Conservation (phyloP, 345 rosid species). For the Eucalyptus marginata region DNA sequence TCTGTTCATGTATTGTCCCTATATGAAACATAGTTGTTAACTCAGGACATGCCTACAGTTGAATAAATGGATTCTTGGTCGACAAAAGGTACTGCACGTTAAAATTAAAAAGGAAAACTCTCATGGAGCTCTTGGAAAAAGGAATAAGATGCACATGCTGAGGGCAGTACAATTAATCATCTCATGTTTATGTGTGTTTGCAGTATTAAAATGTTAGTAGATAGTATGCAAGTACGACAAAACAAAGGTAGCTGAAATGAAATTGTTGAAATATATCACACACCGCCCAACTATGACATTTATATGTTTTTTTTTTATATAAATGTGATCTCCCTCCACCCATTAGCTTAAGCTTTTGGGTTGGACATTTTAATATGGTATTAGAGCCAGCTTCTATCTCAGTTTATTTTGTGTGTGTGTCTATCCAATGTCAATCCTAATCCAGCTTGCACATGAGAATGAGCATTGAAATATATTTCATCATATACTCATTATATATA, state of each 20-base stretch:
- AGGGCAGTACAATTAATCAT: neutral
- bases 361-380: neutral
- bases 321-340: neutral
- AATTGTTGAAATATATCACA: neutral
- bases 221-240: neutral
- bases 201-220: neutral
- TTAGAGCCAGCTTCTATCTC: neutral
- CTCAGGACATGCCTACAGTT: neutral
- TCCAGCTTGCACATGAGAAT: neutral
- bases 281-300: neutral
- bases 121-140: neutral
- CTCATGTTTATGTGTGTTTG: neutral
- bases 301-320: neutral
- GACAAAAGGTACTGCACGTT: neutral
- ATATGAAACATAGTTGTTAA: neutral
- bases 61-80: neutral
- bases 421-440: neutral
- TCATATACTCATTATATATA: neutral
- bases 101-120: neutral
- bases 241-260: neutral
- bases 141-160: neutral
- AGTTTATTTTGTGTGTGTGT: neutral
- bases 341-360: neutral
- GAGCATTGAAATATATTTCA: neutral
- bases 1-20: neutral